Evolutionary conservation across 495 filamentous ascomycete species (phyloP), one percentile per base, ranked within the genome.

Genomic region (Trichoderma erinaceum): DNA sequence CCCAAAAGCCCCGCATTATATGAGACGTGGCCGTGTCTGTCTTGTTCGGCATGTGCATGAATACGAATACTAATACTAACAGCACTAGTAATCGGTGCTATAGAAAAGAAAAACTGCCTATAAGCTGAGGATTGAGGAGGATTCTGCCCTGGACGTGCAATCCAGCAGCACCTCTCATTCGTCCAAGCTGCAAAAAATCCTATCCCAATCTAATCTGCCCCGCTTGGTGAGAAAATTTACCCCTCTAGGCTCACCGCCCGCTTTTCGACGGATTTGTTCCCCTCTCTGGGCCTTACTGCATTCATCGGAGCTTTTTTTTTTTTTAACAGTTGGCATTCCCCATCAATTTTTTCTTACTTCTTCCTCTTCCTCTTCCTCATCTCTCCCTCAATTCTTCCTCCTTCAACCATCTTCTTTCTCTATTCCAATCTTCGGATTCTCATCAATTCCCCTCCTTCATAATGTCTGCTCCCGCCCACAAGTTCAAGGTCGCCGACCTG

Each of bases 401-500:
- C 50, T 32, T 13, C 21, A 29, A 61, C 41, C 66, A 66, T 52
- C 52, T 58, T 65, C 32, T 48, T 48, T 44, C 29, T 4, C 21
- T 56, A 8, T 15, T 23, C 35, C 1, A 69, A 72, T 67, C 73
- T 68, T 41, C 29, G 16, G 32, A 63, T 65, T 43, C 3, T 7
- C 25, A 16, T 56, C 35, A 21, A 70, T 58, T 35, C 43, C 48
- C 61, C 74, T 69, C 67, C 41, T 52, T 65, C 73, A 78, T 67
- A 76, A 89, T 86, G 82, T 76, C 85, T 84, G 89, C 92, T 77
- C 93, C 93, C 80, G 94, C 93, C 73, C 84, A 89, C 77, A 94
- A 90, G 80, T 95, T 89, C 89, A 97, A 98, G 90, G 93, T 99
- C 84, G 92, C 94, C 75, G 95, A 99, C 85, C 90, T 99, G 81